Evolutionary conservation across 495 filamentous ascomycete species (phyloP).

Genomic region (Coniosporium apollinis): DNA sequence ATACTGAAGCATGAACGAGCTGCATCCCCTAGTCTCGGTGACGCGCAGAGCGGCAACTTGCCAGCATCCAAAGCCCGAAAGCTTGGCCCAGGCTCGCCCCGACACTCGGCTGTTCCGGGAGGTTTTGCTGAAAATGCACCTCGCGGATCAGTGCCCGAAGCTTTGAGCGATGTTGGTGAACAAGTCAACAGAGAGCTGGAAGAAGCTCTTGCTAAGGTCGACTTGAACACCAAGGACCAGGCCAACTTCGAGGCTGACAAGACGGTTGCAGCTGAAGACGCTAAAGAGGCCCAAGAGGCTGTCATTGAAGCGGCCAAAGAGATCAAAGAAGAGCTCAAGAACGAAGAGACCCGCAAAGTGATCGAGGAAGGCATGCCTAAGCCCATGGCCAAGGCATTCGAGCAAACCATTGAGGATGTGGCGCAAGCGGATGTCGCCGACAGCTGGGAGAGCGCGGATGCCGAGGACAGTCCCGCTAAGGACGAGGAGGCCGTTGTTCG

Average conservation of each 20-base stretch:
- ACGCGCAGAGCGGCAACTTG: conserved; percentile 3
- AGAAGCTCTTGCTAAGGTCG: conserved; percentile 41
- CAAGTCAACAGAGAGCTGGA: conserved; percentile 53
- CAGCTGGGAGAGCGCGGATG: conserved; percentile 62
- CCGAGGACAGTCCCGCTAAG: conserved; percentile 56
- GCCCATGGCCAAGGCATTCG: conserved; percentile 36
- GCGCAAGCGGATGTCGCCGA: conserved; percentile 33
- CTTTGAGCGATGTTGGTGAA: conserved; percentile 49
- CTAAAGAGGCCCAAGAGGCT: conserved; percentile 23
- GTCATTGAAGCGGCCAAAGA: conserved; percentile 30
- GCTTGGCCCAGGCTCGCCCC: conserved; percentile 22
- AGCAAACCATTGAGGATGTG: conserved; percentile 41
- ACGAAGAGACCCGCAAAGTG: conserved; percentile 33
- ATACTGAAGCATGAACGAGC: conserved; percentile 22
- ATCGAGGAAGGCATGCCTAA: conserved; percentile 33
- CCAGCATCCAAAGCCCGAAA: conserved; percentile 18
- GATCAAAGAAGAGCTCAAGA: conserved; percentile 39
- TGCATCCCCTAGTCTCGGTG: conserved; percentile 9
- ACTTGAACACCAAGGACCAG: conserved; percentile 16
- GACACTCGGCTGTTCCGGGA: conserved; percentile 17
- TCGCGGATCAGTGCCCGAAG: conserved; percentile 53
- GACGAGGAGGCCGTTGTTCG: conserved; percentile 46
- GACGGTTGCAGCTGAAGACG: too few species aligned
- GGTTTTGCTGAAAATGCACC: conserved; percentile 25
- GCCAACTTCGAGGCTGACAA: neutral